A percentile compares a stretch with the other conserved stretches of the same genome.
Evolutionary conservation across 192 early-diverging fungal genomes (phyloP).

Genomic region (Bifiguratus adelaidae): DNA sequence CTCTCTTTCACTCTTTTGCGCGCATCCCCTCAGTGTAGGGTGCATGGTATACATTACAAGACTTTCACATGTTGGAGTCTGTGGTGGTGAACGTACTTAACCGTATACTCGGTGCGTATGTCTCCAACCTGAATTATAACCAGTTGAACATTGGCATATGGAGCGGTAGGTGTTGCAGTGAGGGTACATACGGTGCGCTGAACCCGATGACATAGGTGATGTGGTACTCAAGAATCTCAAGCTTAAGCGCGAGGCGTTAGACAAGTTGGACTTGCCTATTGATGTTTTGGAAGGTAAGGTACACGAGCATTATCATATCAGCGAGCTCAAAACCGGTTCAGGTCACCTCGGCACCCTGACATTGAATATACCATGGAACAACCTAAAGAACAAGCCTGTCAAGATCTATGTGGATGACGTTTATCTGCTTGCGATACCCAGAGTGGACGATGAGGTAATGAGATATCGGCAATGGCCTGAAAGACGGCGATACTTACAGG

Average conservation of each 20-base stretch:
- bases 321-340: constrained; percentile 9
- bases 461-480: neutral
- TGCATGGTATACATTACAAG: too few species aligned
- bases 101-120: constrained; percentile 88
- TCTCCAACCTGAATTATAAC: constrained; percentile 85
- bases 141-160: constrained; percentile 95
- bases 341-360: constrained; percentile 90
- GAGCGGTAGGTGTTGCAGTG: constrained; percentile 58
- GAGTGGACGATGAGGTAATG: constrained; percentile 38
- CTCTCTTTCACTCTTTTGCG: too few species aligned
- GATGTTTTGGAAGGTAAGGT: constrained; percentile 74
- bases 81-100: constrained; percentile 69
- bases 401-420: constrained; percentile 82
- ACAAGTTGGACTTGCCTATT: constrained; percentile 90
- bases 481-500: neutral
- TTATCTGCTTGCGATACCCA: constrained; percentile 78
- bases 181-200: too few species aligned
- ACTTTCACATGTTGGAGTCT: constrained; percentile 60
- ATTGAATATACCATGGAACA: constrained; percentile 93
- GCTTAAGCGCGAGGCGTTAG: constrained; percentile 81
- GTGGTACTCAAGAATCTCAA: constrained; percentile 89
- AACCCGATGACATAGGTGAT: constrained; percentile 73
- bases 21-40: too few species aligned
- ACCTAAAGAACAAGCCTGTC: constrained; percentile 91
- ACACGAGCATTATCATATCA: neutral